Conservation (phyloP, 495 filamentous ascomycete species). For the Talaromyces thailandensis region DNA sequence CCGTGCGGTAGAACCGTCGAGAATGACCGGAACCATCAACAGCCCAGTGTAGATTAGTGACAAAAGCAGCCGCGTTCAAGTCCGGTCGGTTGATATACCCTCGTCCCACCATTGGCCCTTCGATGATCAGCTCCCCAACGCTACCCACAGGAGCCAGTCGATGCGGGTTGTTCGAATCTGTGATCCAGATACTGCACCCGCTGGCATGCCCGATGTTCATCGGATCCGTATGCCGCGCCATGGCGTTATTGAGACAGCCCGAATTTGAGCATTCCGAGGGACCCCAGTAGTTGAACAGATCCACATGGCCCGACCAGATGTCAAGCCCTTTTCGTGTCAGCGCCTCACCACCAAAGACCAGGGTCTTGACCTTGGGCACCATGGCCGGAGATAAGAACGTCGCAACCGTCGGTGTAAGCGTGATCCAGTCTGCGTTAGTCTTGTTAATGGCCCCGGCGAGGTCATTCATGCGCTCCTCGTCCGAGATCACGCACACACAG, state of each 20-base stretch:
- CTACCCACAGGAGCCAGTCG: not conserved
- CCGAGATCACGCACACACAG: conserved; percentile 40
- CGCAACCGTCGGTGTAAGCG: conserved; percentile 35
- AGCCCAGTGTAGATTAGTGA: not conserved
- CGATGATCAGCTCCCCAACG: conserved; percentile 4
- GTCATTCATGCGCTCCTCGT: conserved; percentile 39
- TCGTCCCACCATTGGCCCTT: not conserved
- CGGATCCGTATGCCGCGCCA: no score
- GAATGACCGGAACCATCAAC: not conserved
- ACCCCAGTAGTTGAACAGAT: conserved; percentile 31
- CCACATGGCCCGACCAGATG: conserved; percentile 25
- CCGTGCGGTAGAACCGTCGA: conserved; percentile 11
- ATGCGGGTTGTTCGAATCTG: not conserved
- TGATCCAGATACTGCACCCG: conserved; percentile 8
- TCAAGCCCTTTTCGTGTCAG: conserved; percentile 24
- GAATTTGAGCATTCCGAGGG: conserved; percentile 6
- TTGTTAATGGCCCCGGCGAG: conserved; percentile 34
- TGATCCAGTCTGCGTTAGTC: conserved; percentile 33
- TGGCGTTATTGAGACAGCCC: no score
- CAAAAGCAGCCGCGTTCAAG: not conserved
- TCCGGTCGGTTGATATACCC: not conserved
- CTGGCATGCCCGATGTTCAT: not conserved
- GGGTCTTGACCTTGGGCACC: conserved; percentile 26
- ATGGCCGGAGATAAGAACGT: conserved; percentile 15
- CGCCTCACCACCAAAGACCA: conserved; percentile 32